These are phyloP conservation scores for Epichloe hybrida DNA, from an alignment of 2,329 filamentous ascomycete genomes.

Conservation along the genomic window DNA sequence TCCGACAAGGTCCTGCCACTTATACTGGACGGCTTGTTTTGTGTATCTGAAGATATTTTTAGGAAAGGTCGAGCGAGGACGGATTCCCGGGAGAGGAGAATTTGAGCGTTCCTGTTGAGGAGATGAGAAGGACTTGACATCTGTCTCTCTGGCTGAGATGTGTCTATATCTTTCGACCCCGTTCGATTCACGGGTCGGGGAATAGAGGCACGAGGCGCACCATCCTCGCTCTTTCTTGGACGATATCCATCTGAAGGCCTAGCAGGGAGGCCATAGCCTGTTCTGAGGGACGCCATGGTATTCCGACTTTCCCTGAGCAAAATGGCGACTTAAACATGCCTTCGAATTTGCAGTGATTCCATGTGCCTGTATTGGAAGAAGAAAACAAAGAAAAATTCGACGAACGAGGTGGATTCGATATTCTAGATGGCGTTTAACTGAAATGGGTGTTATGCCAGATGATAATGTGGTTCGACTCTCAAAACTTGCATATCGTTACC, in stretches of 20 bases:
- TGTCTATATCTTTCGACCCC: conserved; percentile 10
- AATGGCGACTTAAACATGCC: conserved; percentile 10
- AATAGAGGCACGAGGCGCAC: conserved; percentile 8
- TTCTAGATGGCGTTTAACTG: too few relatives aligned
- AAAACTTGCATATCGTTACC: neutral
- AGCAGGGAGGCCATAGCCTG: conserved; percentile 26
- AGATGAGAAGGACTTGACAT: conserved; percentile 8
- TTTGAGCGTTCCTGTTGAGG: conserved; percentile 12
- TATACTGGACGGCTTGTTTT: conserved; percentile 27
- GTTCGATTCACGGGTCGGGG: conserved; percentile 13
- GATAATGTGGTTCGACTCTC: neutral
- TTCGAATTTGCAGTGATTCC: neutral
- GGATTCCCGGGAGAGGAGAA: conserved; percentile 11
- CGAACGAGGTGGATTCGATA: too few relatives aligned
- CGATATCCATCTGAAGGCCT: conserved; percentile 25
- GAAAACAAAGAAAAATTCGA: too few relatives aligned
- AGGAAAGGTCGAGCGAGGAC: conserved; percentile 12
- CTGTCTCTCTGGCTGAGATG: conserved; percentile 9
- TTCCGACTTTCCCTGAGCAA: conserved; percentile 15
- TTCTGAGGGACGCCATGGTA: conserved; percentile 30
- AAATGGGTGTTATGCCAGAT: neutral
- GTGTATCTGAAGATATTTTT: conserved; percentile 21
- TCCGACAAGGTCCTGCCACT: conserved; percentile 20
- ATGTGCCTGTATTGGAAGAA: neutral
- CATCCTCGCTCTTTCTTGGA: conserved; percentile 15